Base-by-base conservation (phyloP, 257 asterid genomes). In the Jasminum sambac region DNA sequence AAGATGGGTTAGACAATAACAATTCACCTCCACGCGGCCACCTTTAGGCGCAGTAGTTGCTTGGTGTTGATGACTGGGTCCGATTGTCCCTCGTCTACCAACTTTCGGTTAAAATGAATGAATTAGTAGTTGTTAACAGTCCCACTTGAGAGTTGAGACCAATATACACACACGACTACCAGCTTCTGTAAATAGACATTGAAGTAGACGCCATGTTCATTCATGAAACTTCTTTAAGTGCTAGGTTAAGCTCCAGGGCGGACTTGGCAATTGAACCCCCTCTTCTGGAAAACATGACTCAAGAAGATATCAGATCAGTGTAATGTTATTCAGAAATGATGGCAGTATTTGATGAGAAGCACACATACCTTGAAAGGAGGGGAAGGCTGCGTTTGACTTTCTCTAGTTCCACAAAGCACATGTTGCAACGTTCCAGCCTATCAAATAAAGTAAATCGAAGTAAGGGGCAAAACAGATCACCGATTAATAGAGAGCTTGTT, bases 361-460 rank as follows among this genome's bases (percentile, higher is more conserved):
- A 64, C 14, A 71, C 78, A 3, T 73, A 91, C 99, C 98, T 88
- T 78, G 86, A 78, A 64, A 95, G 91, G 63, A 63, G 80, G 25
- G 99, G 92, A 57, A 95, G 83, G 74, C 78, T 79, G 72, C 64
- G 71, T 75, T 88, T 95, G 63, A 91, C 85, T 81, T 88, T 95
- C 88, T 95, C 99, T 69, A 91, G 98, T 82, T 95, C 99, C 76
- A 87, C 79, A 70, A 79, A 95, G 85, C 97, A 95, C 70, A 81
- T 77, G 73, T 88, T 91, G 90, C 89, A 95, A 61, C 96, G 98
- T 72, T 91, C 99, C 80, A 95, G 84, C 95, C 99, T 94, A 77
- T 66, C 16, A 65, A 65, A 44, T 70, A 73, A 38, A 78, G n/a
- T 50, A 76, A 63, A 64, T 30, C 68, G 70, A 68, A 63, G 42